Base-by-base conservation (phyloP, 768 basidiomycete species). In the Baorangia bicolor region DNA sequence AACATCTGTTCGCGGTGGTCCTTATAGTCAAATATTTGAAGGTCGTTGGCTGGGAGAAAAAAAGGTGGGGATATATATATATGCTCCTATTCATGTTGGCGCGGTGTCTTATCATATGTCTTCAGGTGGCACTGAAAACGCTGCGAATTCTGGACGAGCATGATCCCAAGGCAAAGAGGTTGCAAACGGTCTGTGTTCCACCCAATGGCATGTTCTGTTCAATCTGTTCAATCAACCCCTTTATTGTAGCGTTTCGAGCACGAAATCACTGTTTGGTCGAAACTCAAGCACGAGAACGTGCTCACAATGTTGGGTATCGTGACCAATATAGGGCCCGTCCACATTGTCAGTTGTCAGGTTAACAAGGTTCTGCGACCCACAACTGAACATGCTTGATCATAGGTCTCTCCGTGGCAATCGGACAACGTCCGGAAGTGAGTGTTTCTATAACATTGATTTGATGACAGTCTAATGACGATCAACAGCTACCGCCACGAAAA, bases 381-480 rank as follows among this genome's bases (percentile, higher is more conserved):
- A 18, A 5, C 34, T 53, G 37, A 55, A 38, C 49, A n/a, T 14
- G 25, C 33, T 45, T 49, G 21, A 40, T 35, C 27, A 34, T 46
- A 84, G 82, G 82, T 86, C 31, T 84, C 84, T 11, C 81, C 83
- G 6, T 86, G 84, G 84, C 82, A 84, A 70, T 73, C 76, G 34
- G 77, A 83, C 59, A 82, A 85, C 62, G 77, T 83, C 20, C 71
- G 79, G 1, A 77, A 79, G 84, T 82, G 60, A 53, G 75, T 55
- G 34, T 39, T 11, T 33, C 21, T 42, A 13, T 34, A 21, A 28
- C n/a, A 10, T 44, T 14, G 14, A 7, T 51, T 18, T 20, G 41
- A 48, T 37, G 40, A 14, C 5, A 8, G 2, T 23, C 38, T 47
- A 43, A 51, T 16, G 16, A 44, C 2, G 45, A 47, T 25, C 37